A percentile compares a stretch with the other conserved stretches of the same genome.
These are phyloP conservation scores for Striga asiatica DNA, from an alignment of 257 asterid species.

Conservation along the genomic window DNA sequence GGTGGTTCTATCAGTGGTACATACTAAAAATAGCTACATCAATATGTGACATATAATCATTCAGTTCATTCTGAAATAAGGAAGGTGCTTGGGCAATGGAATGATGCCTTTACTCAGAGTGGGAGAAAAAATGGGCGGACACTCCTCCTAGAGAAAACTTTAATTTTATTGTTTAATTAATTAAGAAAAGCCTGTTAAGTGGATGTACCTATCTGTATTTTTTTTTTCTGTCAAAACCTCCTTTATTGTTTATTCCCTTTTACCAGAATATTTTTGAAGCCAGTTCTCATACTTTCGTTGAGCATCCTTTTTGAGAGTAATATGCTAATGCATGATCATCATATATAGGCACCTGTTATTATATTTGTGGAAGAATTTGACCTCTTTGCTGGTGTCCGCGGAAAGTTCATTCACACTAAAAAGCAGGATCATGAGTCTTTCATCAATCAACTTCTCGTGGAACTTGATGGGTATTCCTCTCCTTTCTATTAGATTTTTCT, in stretches of 20 bases:
- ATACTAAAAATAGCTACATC: not conserved
- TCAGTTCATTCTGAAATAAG: slow-evolving; percentile 6
- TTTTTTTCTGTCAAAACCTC: slow-evolving; percentile 4
- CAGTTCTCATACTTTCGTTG: slow-evolving; percentile 6
- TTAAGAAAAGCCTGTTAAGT: not conserved
- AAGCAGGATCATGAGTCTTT: slow-evolving; percentile 96
- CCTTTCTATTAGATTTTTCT: slow-evolving; percentile 8
- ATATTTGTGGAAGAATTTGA: slow-evolving; percentile 96
- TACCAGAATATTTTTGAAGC: not conserved
- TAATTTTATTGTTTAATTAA: not conserved
- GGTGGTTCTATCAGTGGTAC: not conserved
- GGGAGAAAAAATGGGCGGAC: not conserved
- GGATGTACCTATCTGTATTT: not conserved
- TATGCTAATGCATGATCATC: slow-evolving; percentile 18
- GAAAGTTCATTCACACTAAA: slow-evolving; percentile 77
- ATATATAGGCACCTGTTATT: slow-evolving; percentile 93
- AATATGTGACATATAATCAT: not conserved
- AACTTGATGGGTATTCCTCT: slow-evolving; percentile 79
- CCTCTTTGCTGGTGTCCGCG: slow-evolving; percentile 97
- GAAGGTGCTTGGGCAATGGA: not conserved
- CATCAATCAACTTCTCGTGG: slow-evolving; percentile 96
- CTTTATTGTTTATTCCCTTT: not conserved
- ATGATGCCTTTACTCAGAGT: not conserved
- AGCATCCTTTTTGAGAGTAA: slow-evolving; percentile 15
- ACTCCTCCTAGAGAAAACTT: not conserved